Evolutionary conservation across 148 eudicot species (phyloP).

Genomic region (Cornus suecica): DNA sequence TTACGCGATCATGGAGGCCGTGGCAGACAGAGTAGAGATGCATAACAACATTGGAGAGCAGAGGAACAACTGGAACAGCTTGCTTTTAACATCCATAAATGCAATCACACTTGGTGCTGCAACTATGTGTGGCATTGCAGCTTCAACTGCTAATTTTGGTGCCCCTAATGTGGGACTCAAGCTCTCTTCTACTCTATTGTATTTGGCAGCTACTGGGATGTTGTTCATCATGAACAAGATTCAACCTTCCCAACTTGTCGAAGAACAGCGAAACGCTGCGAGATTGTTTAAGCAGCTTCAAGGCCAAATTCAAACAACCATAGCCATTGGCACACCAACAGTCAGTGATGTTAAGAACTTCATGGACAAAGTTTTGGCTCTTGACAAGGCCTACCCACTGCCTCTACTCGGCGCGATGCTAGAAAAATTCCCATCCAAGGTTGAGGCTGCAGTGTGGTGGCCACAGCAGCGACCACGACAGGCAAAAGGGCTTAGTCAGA

Average conservation of each 20-base stretch:
- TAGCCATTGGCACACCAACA: conserved; percentile 15
- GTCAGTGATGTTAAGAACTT: conserved; percentile 34
- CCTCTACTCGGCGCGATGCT: conserved; percentile 65
- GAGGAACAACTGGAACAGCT: conserved; percentile 28
- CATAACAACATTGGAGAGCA: conserved; percentile 39
- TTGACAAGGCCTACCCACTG: conserved; percentile 63
- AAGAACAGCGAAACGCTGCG: conserved; percentile 63
- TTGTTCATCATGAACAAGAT: conserved; percentile 51
- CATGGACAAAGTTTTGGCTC: conserved; percentile 46
- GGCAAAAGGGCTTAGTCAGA: neutral
- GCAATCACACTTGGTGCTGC: conserved; percentile 1
- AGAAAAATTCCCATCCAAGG: conserved; percentile 48
- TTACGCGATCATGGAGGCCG: conserved; percentile 30
- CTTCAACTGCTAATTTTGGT: conserved; percentile 6
- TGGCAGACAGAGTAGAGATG: conserved; percentile 42
- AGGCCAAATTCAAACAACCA: conserved; percentile 23
- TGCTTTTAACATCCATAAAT: conserved; percentile 18
- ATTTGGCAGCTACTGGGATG: conserved; percentile 46
- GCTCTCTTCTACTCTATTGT: conserved; percentile 42
- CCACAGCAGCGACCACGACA: conserved; percentile 19
- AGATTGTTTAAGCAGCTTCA: conserved; percentile 45
- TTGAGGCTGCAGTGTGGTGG: conserved; percentile 64
- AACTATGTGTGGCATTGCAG: conserved; percentile 27
- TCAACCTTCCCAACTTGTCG: conserved; percentile 72
- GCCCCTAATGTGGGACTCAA: conserved; percentile 24